phyloP scores from a whole-genome alignment of 31 red algal genomes.

The Odonthalia washingtoniensis region DNA sequence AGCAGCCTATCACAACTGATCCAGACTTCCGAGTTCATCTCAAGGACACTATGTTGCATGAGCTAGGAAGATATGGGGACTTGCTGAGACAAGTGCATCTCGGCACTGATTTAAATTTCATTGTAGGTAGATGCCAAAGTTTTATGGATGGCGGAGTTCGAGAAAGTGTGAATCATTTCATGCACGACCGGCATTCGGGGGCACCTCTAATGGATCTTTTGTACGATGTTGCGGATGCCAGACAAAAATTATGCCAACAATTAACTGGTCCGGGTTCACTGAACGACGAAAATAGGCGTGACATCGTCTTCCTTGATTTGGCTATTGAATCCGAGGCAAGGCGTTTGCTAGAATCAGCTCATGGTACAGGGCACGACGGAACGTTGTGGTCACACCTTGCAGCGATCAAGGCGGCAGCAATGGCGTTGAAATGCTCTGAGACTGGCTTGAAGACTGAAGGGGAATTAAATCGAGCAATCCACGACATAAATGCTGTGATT shows the following conservation, averaged over 20 bases:
- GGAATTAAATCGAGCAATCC: slow-evolving; percentile 65
- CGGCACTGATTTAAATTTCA: slow-evolving; percentile 89
- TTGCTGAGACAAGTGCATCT: slow-evolving; percentile 90
- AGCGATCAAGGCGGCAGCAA: slow-evolving; percentile 64
- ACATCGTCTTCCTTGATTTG: slow-evolving; percentile 89
- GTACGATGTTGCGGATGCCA: slow-evolving; percentile 54
- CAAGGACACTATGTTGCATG: slow-evolving; percentile 85
- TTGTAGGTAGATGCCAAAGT: slow-evolving; percentile 77
- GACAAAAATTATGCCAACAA: slow-evolving; percentile 64
- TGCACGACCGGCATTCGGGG: slow-evolving; percentile 54
- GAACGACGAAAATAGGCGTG: slow-evolving; percentile 71
- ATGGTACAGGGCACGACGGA: slow-evolving; percentile 74
- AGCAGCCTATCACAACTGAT: slow-evolving; percentile 86
- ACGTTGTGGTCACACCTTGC: slow-evolving; percentile 84
- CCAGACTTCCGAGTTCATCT: slow-evolving; percentile 84
- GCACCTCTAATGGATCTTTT: slow-evolving; percentile 59
- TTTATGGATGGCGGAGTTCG: slow-evolving; percentile 63
- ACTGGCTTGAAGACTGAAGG: slow-evolving; percentile 69
- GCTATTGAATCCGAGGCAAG: slow-evolving; percentile 88
- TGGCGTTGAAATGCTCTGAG: slow-evolving; percentile 75
- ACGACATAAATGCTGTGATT: slow-evolving; percentile 75
- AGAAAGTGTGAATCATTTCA: slow-evolving; percentile 79
- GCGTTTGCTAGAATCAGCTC: slow-evolving; percentile 68
- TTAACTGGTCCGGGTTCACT: slow-evolving; percentile 57
- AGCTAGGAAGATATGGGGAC: slow-evolving; percentile 81